Base-by-base conservation (phyloP, 352 stramenopile genomes). In the Globisporangium irregulare region DNA sequence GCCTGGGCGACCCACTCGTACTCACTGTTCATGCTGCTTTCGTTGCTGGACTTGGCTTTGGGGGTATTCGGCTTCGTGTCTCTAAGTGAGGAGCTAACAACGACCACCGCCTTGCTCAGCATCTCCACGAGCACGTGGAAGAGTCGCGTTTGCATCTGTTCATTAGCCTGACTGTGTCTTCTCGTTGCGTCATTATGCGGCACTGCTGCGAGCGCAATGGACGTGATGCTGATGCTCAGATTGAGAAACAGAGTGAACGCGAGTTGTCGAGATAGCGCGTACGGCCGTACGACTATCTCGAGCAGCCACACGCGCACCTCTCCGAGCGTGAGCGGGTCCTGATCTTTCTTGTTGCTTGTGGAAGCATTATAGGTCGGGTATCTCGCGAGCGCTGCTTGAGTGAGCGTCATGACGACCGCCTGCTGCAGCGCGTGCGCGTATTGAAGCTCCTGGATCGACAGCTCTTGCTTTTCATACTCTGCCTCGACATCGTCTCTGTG, bases 101-200 rank as follows among this genome's bases (percentile, higher is more conserved):
- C 68, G 7, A 81, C 69, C 1, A 82, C 73, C 0, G 74, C 70
- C 29, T 85, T 89, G 34, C 58, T 64, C 20, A 89, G 41, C 78
- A 86, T 89, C 51, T 89, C 78, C 46, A 72, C 48, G 36, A 86
- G 71, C 43, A 84, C 25, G 10, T 70, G 68, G 60, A 89, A 86
- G 34, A 86, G 66, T 41, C 70, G 62, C 15, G 29, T 54, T 25
- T 81, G 63, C 4, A 82, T 43, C 32, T 38, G 32, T 10, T 38
- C 32, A 38, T 4, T 74, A 59, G 18, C 71, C 57, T 9, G 66
- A 55, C 62, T 57, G 51, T 4, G 10, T 24, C 20, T 48, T n/a
- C 27, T 8, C 36, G 7, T 8, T 29, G 32, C 5, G 32, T 38
- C 4, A 2, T 25, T n/a, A 18, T 9, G 22, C 27, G 24, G 20